Evolutionary conservation across 2,329 filamentous ascomycete species (phyloP).

Genomic region (Sporothrix pseudoabietina): DNA sequence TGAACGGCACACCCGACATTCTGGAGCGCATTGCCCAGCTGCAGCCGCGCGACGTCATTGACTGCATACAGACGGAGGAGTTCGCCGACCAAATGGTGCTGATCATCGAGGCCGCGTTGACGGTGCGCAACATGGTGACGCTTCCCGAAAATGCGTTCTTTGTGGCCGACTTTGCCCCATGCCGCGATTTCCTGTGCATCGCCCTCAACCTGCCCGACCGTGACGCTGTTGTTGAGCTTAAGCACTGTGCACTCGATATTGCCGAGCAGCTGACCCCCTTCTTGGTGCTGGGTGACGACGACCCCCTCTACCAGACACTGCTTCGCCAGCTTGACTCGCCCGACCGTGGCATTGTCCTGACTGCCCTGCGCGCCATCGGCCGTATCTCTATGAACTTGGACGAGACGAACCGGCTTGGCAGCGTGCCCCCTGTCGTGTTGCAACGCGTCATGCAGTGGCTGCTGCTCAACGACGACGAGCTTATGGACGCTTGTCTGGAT

Average conservation of each 20-base stretch:
- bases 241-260: constrained; percentile 88
- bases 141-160: constrained; percentile 84
- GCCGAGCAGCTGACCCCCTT: constrained; percentile 87
- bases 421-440: constrained; percentile 67
- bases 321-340: constrained; percentile 64
- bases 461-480: constrained; percentile 83
- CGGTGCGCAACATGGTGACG: constrained; percentile 95
- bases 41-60: constrained; percentile 59
- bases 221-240: constrained; percentile 76
- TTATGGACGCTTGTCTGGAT: constrained; percentile 85
- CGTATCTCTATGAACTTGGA: constrained; percentile 87
- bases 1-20: constrained; percentile 70
- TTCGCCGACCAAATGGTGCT: constrained; percentile 72
- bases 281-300: constrained; percentile 68
- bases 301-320: constrained; percentile 78
- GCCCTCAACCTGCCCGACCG: constrained; percentile 74
- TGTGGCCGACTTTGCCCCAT: constrained; percentile 70
- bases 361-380: constrained; percentile 76
- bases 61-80: constrained; percentile 71
- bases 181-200: constrained; percentile 83
- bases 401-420: constrained; percentile 72
- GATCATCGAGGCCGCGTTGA: constrained; percentile 82
- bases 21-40: constrained; percentile 71
- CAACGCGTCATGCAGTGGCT: constrained; percentile 72
- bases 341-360: constrained; percentile 81